Evolutionary conservation across 1,139 yeast genomes (phyloP).

Genomic region (Kurtzmaniella quercitrusa): DNA sequence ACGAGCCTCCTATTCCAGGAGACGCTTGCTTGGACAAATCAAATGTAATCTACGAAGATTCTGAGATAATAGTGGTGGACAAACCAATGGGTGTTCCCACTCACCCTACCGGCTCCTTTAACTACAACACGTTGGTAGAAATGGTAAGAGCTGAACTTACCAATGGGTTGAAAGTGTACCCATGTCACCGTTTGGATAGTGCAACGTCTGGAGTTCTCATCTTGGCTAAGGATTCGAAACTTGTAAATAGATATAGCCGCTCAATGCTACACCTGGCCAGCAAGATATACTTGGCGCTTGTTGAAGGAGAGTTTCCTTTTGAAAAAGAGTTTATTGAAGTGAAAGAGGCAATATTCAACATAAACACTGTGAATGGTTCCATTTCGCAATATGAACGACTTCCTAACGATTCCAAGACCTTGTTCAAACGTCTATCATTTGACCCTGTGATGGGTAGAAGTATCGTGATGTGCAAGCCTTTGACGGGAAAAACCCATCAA

Average conservation of each 20-base stretch:
- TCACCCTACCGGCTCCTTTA: slow-evolving; percentile 71
- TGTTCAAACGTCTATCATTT: slow-evolving; percentile 25
- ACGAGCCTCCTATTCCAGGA: slow-evolving; percentile 55
- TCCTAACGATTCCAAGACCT: slow-evolving; percentile 30
- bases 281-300: background rate
- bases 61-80: slow-evolving; percentile 52
- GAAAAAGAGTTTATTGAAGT: slow-evolving; percentile 13
- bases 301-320: slow-evolving; percentile 43
- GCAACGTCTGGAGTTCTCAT: slow-evolving; percentile 72
- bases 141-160: slow-evolving; percentile 19
- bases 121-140: slow-evolving; percentile 59
- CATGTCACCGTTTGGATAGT: slow-evolving; percentile 70
- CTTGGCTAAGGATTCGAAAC: slow-evolving; percentile 44
- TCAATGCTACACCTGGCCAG: slow-evolving; percentile 6
- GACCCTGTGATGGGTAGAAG: slow-evolving; percentile 36
- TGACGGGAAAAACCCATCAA: slow-evolving; percentile 77
- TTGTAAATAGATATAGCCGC: background rate
- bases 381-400: slow-evolving; percentile 25
- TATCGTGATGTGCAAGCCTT: slow-evolving; percentile 60
- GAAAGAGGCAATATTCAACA: slow-evolving; percentile 33
- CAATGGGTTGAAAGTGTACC: slow-evolving; percentile 32
- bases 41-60: slow-evolving; percentile 42
- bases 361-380: slow-evolving; percentile 34
- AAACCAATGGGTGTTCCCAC: slow-evolving; percentile 79
- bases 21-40: slow-evolving; percentile 5